Base-by-base conservation (phyloP, 495 filamentous ascomycete species). In the Penicillium bialowiezense region DNA sequence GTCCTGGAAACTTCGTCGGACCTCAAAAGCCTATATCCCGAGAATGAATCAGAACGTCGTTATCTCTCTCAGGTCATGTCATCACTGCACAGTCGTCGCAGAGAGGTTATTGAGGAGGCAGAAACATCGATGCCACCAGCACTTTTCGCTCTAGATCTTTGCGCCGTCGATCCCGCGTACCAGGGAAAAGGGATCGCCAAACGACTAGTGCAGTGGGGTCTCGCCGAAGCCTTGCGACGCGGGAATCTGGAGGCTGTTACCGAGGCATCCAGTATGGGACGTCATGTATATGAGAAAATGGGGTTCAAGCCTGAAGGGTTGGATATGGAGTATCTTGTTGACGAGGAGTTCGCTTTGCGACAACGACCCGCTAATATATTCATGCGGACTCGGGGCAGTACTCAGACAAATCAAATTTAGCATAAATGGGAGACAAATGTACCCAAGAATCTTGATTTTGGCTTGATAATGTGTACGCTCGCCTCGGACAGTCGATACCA, bases 251-350 rank as follows among this genome's bases (percentile, higher is more conserved):
- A 75, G 42, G 58, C 59, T 13, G 58, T 62, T 7, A 59, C 64
- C 15, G 72, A 75, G 44, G 72, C 63, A 20, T 75, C 72, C 5
- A 63, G 53, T 7, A 73, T 74, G 69, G 72, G 72, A 12, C 54
- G 72, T 13, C 57, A 64, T 52, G 71, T 70, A 2, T 75, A 75
- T 40, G 32, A 41, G 14, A 56, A 67, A 21, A 48, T 73, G 46
- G 72, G 72, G 0, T 75, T 75, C 44, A 20, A 41, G 7, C 57
- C 59, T 1, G 64, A 69, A 31, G 65, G 61, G 1, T n/a, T 35
- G 4, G 63, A 67, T 29, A 38, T 62, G 34, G 54, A 64, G 46
- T 73, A 70, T 41, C 15, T 54, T 21, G 64, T 73, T 28, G 69
- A 71, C 41, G 51, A 56, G 3, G 62, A 73, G 48, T 74, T 74